A percentile compares a stretch with the other conserved stretches of the same genome.
These are phyloP conservation scores for Fusarium anthophilum DNA, from an alignment of 2,329 filamentous ascomycete species.

Conservation along the genomic window DNA sequence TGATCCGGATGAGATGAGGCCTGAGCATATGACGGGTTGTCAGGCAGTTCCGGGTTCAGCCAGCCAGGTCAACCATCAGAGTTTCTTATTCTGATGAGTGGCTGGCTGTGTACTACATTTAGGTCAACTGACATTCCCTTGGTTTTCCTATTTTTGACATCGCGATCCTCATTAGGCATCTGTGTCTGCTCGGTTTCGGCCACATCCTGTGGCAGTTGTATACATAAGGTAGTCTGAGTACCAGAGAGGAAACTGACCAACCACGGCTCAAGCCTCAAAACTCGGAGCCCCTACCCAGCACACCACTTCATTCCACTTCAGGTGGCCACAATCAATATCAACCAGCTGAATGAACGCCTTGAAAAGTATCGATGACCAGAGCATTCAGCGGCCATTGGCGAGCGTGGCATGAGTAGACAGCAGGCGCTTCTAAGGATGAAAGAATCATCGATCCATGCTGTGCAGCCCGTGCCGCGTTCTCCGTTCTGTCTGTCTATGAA, in stretches of 20 bases:
- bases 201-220: constrained; percentile 5
- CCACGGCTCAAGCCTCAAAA: constrained; percentile 10
- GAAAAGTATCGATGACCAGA: not conserved
- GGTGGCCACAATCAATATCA: not conserved
- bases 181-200: constrained; percentile 18
- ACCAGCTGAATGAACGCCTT: constrained; percentile 13
- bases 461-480: not conserved
- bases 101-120: constrained; percentile 9
- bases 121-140: constrained; percentile 17
- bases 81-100: constrained; percentile 12
- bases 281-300: not conserved
- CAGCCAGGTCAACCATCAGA: constrained; percentile 22
- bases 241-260: constrained; percentile 5
- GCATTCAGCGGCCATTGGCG: constrained; percentile 14
- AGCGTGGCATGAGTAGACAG: not conserved
- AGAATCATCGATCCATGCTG: not conserved
- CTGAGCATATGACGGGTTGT: constrained; percentile 20
- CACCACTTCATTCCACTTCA: constrained; percentile 28
- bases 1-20: not conserved
- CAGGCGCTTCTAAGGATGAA: not conserved
- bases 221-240: not conserved
- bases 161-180: constrained; percentile 10
- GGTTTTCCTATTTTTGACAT: constrained; percentile 7
- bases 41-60: constrained; percentile 24
- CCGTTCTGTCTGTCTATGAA: not conserved